Evolutionary conservation across 228 moss, liverwort and hornwort species (phyloP).

Genomic region (Sphagnum magellanicum): DNA sequence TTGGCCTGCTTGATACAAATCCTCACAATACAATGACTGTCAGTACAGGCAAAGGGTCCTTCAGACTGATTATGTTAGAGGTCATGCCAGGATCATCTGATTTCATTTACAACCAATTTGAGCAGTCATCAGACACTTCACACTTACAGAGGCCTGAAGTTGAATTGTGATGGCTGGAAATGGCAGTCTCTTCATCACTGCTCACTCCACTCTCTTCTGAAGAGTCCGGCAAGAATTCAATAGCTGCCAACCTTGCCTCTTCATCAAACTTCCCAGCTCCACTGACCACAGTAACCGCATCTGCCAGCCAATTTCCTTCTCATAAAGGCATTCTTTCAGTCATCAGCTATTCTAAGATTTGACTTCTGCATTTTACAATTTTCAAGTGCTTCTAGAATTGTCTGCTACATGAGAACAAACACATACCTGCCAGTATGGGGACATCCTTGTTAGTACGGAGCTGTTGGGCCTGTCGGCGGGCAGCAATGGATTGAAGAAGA

Average conservation of each 20-base stretch:
- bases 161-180: background rate
- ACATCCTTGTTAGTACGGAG: slow-evolving; percentile 17
- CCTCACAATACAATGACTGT: background rate
- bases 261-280: slow-evolving; percentile 11
- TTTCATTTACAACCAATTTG: no score
- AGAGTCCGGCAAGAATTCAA: slow-evolving; percentile 34
- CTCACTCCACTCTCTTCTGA: slow-evolving; percentile 25
- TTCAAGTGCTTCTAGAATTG: background rate
- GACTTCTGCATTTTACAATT: background rate
- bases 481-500: slow-evolving; percentile 46
- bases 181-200: slow-evolving; percentile 13
- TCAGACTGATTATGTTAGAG: slow-evolving; percentile 1
- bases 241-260: slow-evolving; percentile 33
- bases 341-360: background rate
- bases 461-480: slow-evolving; percentile 42
- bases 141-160: background rate
- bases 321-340: background rate
- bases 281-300: slow-evolving; percentile 9
- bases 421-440: slow-evolving; percentile 20
- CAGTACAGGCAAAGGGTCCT: background rate
- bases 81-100: background rate
- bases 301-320: slow-evolving; percentile 11
- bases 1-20: background rate
- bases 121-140: background rate
- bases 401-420: background rate